phyloP scores from a whole-genome alignment of 331 rosid species.

The Telfairia occidentalis region DNA sequence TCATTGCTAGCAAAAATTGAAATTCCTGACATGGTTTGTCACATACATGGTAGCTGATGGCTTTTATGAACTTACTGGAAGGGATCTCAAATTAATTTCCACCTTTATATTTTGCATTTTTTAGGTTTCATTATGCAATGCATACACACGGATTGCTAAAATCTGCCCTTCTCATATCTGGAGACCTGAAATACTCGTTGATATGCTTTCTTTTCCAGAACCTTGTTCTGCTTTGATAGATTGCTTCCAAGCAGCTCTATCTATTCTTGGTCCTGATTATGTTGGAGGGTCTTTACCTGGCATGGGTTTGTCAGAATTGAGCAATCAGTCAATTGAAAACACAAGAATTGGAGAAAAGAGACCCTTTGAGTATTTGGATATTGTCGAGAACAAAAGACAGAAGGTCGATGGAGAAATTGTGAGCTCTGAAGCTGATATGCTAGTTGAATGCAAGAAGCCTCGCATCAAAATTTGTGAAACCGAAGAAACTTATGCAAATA shows the following conservation, averaged over 20 bases:
- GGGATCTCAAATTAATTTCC: slow-evolving; percentile 14
- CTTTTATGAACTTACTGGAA: slow-evolving; percentile 17
- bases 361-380: slow-evolving; percentile 36
- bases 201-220: slow-evolving; percentile 40
- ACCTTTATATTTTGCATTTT: slow-evolving; percentile 11
- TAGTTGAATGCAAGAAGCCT: slow-evolving; percentile 28
- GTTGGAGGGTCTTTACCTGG: slow-evolving; percentile 36
- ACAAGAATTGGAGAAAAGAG: slow-evolving; percentile 57
- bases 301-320: slow-evolving; percentile 18
- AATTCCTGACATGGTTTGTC: slow-evolving; percentile 17
- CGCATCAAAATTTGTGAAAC: slow-evolving; percentile 30
- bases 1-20: slow-evolving; percentile 18
- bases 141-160: slow-evolving; percentile 56
- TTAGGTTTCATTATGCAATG: slow-evolving; percentile 75
- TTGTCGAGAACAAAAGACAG: slow-evolving; percentile 39
- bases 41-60: slow-evolving; percentile 17
- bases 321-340: slow-evolving; percentile 32
- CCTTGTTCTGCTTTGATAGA: slow-evolving; percentile 57
- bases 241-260: slow-evolving; percentile 64
- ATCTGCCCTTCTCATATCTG: slow-evolving; percentile 72
- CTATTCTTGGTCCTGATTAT: slow-evolving; percentile 53
- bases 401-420: slow-evolving; percentile 40
- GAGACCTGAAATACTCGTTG: slow-evolving; percentile 70
- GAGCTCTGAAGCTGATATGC: slow-evolving; percentile 30
- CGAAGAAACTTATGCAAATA: slow-evolving; percentile 46